Evolutionary conservation across 257 asterid genomes (phyloP).

Genomic region (Penstemon barbatus): DNA sequence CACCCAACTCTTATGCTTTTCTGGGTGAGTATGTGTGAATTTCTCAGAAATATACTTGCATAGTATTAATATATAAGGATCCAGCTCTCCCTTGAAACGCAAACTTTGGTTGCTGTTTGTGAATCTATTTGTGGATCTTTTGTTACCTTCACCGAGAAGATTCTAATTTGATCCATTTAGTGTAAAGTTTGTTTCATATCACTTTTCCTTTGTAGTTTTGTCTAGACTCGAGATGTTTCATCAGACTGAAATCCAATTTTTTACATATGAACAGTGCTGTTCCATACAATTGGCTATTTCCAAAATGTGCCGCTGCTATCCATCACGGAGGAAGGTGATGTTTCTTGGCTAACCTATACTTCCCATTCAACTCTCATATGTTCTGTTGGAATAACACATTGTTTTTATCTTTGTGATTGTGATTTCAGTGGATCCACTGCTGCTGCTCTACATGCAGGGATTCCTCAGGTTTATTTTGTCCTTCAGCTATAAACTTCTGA

Average conservation of each 20-base stretch:
- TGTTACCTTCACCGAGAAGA: slow-evolving; percentile 12
- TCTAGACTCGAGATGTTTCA: slow-evolving; percentile 13
- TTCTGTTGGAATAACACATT: slow-evolving; percentile 6
- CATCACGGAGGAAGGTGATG: slow-evolving; percentile 96
- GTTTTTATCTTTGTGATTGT: slow-evolving; percentile 22
- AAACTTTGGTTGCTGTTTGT: neutral
- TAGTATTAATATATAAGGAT: slow-evolving; percentile 12
- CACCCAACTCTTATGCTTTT: slow-evolving; percentile 69
- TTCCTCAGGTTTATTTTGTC: slow-evolving; percentile 69
- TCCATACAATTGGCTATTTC: slow-evolving; percentile 87
- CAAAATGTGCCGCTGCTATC: slow-evolving; percentile 80
- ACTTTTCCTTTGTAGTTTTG: slow-evolving; percentile 2
- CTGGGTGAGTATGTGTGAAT: slow-evolving; percentile 59
- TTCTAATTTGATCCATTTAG: neutral
- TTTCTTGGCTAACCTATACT: slow-evolving; percentile 24
- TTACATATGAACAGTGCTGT: slow-evolving; percentile 46
- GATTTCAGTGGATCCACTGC: slow-evolving; percentile 85
- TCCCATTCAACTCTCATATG: neutral
- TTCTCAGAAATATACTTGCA: slow-evolving; percentile 10
- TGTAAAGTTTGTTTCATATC: neutral
- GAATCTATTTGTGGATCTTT: neutral
- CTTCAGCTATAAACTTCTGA: slow-evolving; percentile 8
- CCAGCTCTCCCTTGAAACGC: slow-evolving; percentile 1
- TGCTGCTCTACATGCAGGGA: slow-evolving; percentile 85
- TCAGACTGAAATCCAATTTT: slow-evolving; percentile 27